Conservation (phyloP, 306 rosid species). For the Citrullus amarus region DNA sequence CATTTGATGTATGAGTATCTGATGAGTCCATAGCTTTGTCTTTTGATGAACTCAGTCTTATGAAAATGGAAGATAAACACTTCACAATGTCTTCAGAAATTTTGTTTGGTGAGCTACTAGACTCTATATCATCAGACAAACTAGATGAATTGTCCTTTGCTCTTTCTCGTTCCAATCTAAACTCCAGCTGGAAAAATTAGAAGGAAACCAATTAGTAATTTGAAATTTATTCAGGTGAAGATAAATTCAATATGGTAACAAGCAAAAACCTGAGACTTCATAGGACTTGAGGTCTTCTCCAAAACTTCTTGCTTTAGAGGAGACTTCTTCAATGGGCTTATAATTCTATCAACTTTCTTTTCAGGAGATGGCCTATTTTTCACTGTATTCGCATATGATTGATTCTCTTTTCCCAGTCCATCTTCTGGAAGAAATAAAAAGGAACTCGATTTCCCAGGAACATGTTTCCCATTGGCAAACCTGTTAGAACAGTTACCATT, state of each 20-base stretch:
- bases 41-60: constrained; percentile 42
- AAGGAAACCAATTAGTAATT: neutral
- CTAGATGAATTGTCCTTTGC: constrained; percentile 34
- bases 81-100: constrained; percentile 67
- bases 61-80: constrained; percentile 56
- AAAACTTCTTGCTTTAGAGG: constrained; percentile 35
- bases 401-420: constrained; percentile 63
- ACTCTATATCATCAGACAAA: constrained; percentile 32
- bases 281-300: constrained; percentile 33
- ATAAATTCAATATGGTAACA: constrained; percentile 2
- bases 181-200: constrained; percentile 34
- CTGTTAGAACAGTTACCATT: constrained; percentile 18
- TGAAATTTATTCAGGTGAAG: constrained; percentile 3
- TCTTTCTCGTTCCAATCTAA: constrained; percentile 50
- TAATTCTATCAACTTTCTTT: constrained; percentile 36
- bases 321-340: constrained; percentile 41
- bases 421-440: constrained; percentile 37
- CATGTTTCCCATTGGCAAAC: constrained; percentile 27
- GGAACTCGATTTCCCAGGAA: constrained; percentile 27
- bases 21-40: constrained; percentile 23
- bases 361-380: constrained; percentile 50
- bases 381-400: constrained; percentile 25
- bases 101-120: constrained; percentile 48
- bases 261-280: constrained; percentile 40
- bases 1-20: constrained; percentile 19